Evolutionary conservation across 306 rosid species (phyloP), one percentile per base, ranked within the genome.

Genomic region (Calophaca sinica): DNA sequence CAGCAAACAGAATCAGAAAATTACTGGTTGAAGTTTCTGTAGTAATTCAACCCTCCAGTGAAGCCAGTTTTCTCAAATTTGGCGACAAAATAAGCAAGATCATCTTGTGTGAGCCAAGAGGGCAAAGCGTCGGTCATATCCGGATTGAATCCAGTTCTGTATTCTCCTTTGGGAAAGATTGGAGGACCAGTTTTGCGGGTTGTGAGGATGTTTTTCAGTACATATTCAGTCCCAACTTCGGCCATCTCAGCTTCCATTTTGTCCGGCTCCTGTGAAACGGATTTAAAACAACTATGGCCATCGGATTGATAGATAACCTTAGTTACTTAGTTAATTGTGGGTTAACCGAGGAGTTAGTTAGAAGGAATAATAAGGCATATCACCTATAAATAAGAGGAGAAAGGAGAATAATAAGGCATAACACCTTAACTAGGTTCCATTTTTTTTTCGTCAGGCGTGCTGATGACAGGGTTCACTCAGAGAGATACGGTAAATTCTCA

Each of bases 21-120:
- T 3, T 80, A 84, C 83, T 0, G 0, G 75, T 84, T 78, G 0
- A 84, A 0, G 15, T 66, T 75, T 74, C 83, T 76, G 9, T 87
- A 80, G 80, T 84, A 87, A 87, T 84, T 87, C 75, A 84, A 54
- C 5, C 55, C 75, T 48, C 85, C 88, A 0, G 84, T 76, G 87
- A 87, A 82, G 42, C 91, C 85, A 0, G 78, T 87, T 67, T 82
- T 73, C n/a, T 82, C 79, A 54, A 76, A 87, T 70, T 79, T 79
- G 68, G 74, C 6, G 31, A 77, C 86, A 70, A 5, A 84, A 59
- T 79, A 82, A 29, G 65, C 71, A 51, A 87, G 72, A 39, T 87
- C 86, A 0, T 82, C 86, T 63, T 84, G 7, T 29, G 85, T 28
- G 54, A 87, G 86, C 90, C 88, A 87, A 64, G 79, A 68, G 3